Conservation (phyloP, 228 moss, liverwort and hornwort species). For the Sphagnum fallax region DNA sequence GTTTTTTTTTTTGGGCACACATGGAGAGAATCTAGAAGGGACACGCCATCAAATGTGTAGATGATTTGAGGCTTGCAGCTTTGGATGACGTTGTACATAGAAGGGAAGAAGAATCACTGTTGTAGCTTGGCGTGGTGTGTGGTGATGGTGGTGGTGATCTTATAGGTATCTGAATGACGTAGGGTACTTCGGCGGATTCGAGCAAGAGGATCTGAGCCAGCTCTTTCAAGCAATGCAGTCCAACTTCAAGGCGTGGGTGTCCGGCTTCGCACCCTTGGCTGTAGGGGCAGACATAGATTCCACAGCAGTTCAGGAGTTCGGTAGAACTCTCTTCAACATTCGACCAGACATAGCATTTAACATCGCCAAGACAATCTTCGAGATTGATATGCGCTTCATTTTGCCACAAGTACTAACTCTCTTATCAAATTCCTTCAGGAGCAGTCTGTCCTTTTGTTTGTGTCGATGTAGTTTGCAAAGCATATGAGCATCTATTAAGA, state of each 20-base stretch:
- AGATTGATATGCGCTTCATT: conserved; percentile 43
- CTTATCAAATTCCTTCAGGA: not conserved
- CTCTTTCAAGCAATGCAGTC: conserved; percentile 55
- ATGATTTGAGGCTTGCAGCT: too few species aligned
- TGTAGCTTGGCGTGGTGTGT: too few species aligned
- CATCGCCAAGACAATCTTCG: conserved; percentile 61
- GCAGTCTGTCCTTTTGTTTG: not conserved
- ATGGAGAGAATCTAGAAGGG: not conserved
- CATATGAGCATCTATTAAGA: too few species aligned
- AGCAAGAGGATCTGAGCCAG: conserved; percentile 52
- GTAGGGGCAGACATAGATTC: conserved; percentile 61
- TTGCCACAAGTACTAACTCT: conserved; percentile 9
- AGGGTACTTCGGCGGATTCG: conserved; percentile 52
- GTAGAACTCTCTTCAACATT: conserved; percentile 54
- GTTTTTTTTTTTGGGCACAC: not conserved
- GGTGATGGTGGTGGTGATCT: not conserved
- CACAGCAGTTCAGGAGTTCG: conserved; percentile 62
- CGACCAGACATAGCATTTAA: conserved; percentile 67
- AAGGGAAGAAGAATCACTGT: too few species aligned
- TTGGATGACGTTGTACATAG: too few species aligned
- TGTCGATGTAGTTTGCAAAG: too few species aligned
- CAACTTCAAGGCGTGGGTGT: conserved; percentile 67
- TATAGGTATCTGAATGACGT: conserved; percentile 57
- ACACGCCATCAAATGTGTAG: too few species aligned
- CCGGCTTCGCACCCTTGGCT: conserved; percentile 61